Evolutionary conservation across 345 rosid species (phyloP).

Genomic region (Lumnitzera racemosa): DNA sequence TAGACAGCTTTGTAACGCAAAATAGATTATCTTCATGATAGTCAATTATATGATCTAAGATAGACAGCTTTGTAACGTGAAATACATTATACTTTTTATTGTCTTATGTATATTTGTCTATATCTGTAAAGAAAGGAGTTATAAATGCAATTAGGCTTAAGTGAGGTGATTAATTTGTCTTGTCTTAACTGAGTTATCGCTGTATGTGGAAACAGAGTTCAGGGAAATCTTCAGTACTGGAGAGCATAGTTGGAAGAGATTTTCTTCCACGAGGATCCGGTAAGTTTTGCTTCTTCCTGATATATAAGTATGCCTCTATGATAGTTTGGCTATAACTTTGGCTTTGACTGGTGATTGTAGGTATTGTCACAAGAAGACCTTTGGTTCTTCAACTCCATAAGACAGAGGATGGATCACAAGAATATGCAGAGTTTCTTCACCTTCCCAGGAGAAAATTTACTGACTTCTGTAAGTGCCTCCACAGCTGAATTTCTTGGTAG

Average conservation of each 20-base stretch:
- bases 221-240: conserved; percentile 96
- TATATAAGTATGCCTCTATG: not conserved
- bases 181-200: conserved; percentile 16
- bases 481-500: no score
- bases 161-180: no score
- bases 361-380: conserved; percentile 89
- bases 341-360: conserved; percentile 21
- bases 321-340: not conserved
- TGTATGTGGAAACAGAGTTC: conserved; percentile 51
- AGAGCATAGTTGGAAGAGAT: conserved; percentile 92
- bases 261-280: conserved; percentile 99
- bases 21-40: no score
- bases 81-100: no score
- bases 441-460: conserved; percentile 56
- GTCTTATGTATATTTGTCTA: no score
- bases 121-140: no score
- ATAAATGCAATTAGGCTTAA: no score
- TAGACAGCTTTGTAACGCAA: no score
- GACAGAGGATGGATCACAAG: conserved; percentile 58
- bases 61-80: no score
- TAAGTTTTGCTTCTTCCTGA: conserved; percentile 11
- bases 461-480: conserved; percentile 47
- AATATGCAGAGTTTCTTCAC: conserved; percentile 90
- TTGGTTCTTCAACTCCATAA: conserved; percentile 86
- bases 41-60: no score